Conservation (phyloP, 306 rosid genomes). For the Medicago lupulina region DNA sequence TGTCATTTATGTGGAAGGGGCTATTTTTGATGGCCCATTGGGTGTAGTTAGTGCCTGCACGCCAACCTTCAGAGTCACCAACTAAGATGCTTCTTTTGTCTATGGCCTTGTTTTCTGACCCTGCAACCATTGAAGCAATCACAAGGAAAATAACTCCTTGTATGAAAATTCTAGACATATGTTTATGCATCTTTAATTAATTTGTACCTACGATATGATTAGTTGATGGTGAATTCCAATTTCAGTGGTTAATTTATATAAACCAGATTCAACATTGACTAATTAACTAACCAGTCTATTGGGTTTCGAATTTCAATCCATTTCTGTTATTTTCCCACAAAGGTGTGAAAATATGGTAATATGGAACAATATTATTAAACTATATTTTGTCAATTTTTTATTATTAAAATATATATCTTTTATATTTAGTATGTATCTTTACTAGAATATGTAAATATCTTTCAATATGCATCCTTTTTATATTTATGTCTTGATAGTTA, state of each 20-base stretch:
- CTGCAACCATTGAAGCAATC: slow-evolving; percentile 35
- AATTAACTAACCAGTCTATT: not conserved
- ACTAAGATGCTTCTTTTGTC: slow-evolving; percentile 54
- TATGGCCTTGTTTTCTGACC: slow-evolving; percentile 40
- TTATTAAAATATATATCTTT: no score
- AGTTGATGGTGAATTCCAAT: not conserved
- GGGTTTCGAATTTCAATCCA: slow-evolving; percentile 24
- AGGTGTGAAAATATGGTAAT: not conserved
- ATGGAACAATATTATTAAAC: not conserved
- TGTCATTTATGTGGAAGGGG: slow-evolving; percentile 66
- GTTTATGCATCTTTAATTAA: slow-evolving; percentile 25
- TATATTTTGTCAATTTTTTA: no score
- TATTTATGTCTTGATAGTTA: no score
- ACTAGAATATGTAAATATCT: no score
- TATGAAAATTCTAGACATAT: slow-evolving; percentile 13
- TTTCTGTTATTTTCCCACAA: slow-evolving; percentile 44
- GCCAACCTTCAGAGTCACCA: slow-evolving; percentile 78
- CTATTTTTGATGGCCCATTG: slow-evolving; percentile 62
- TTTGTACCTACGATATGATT: not conserved
- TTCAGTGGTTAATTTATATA: slow-evolving; percentile 38
- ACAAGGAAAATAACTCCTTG: slow-evolving; percentile 37
- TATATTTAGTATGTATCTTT: no score
- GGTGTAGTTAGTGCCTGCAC: slow-evolving; percentile 68
- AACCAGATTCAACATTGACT: not conserved
- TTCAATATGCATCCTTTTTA: no score